Evolutionary conservation across 2,329 filamentous ascomycete species (phyloP), one percentile per base, ranked within the genome.

Genomic region (Magnaporthiopsis incrustans): DNA sequence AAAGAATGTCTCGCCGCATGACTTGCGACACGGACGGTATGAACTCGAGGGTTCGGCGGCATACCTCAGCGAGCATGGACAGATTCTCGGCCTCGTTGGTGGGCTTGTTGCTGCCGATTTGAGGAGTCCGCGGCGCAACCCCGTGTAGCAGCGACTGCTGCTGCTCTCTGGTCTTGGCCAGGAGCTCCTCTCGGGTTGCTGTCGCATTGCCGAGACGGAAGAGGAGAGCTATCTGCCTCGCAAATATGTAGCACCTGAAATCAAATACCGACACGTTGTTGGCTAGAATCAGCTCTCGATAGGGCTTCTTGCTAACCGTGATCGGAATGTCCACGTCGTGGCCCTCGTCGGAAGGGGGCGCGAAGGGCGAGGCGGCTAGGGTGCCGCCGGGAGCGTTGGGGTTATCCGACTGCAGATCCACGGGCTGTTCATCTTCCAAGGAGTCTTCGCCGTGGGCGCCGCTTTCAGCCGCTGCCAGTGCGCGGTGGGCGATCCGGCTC

Each of bases 231-330:
- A 97, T 86, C 71, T 99, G 94, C 30, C 95, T 85, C 3, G 92
- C 88, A 74, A 98, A 99, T 15, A 99, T 87, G 73, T 99, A 99
- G 69, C 90, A 91, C 61, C 91, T 84, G 73, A 99, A 98, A 74
- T 99, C 95, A 72, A 98, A 97, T 3, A 97, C 82, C 0, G 95
- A 99, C 50, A 99, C 96, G 68, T 97, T 91, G 77, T 96, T 99
- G 18, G 91, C 89, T 56, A 99, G 80, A 61, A 99, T 99, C 70
- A 96, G 86, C 65, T 96, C 92, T 62, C 94, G 86, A 73, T 98
- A 99, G 1, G 90, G 84, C 74, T 97, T 97, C 67, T 86, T 86
- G 1, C 83, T 81, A 12, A 85, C 79, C 67, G 82, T 85, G 67
- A 89, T 83, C 32, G 85, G 81, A 60, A 88, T 86, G 60, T 87